Evolutionary conservation across 2,329 filamentous ascomycete genomes (phyloP), one percentile per base, ranked within the genome.

Genomic region (Colletotrichum sp.): DNA sequence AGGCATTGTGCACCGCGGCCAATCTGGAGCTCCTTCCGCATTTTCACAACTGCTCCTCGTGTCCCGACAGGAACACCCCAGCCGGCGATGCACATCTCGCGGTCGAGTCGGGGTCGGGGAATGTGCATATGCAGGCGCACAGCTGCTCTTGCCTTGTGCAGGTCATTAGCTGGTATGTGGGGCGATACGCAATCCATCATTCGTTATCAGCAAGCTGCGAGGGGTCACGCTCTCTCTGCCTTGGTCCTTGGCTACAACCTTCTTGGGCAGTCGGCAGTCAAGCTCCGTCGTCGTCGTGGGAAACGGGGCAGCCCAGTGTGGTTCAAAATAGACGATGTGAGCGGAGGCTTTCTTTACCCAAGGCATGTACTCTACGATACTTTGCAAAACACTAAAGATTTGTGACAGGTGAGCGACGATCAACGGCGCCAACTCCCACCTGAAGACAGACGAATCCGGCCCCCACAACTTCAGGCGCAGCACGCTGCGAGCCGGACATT

Each of bases 391-490:
- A 52, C 30, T 48, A 24, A 24, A 34, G 38, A 34, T 32, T 59
- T n/a, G 73, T 58, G 62, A 71, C 63, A 75, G 73, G 73, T 75
- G 73, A 56, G 63, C 58, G 55, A 43, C 71, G 73, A 68, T 73
- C 69, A 68, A 73, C 73, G 62, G 26, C 63, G 55, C 32, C 69
- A 69, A 72, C 63, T 73, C 69, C 26, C 73, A 75, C 73, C 69
- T 75, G 73, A 75, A 36, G 56, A 69, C 24, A 73, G 32, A 59
- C 63, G 69, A 68, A 59, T 43, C 59, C 18, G 36, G 52, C 48
- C 72, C 73, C 73, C 73, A 75, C 73, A 75, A 73, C 62, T 75
- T 63, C 64, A 73, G 69, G 73, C 73, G 73, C 73, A 75, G 43
- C 43, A 52, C 0, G 36, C 43, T 52, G 43, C n/a, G 43, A 7